Conservation (phyloP, 2,329 filamentous ascomycete species). For the Clarireedia hainanense region DNA sequence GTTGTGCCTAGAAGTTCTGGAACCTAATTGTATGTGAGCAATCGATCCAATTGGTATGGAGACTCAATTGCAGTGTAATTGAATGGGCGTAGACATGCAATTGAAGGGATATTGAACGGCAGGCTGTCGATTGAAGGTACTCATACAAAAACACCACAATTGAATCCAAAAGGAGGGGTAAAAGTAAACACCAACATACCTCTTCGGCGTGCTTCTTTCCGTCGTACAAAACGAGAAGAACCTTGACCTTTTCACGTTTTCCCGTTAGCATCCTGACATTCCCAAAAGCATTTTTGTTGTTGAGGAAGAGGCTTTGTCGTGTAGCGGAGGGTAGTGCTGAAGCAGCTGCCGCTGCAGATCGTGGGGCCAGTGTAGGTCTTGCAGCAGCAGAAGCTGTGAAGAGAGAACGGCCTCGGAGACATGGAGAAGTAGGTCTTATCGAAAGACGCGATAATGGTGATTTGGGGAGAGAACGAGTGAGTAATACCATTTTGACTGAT, state of each 20-base stretch:
- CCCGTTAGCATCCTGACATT: conserved; percentile 28
- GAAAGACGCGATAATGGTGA: conserved; percentile 15
- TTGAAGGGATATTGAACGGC: too few species aligned
- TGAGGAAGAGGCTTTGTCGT: not conserved
- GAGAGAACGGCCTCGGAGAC: conserved; percentile 6
- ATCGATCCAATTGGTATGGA: not conserved
- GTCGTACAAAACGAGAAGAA: conserved; percentile 90
- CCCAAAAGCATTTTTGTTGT: conserved; percentile 15
- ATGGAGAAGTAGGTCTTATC: conserved; percentile 12
- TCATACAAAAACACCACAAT: conserved; percentile 3
- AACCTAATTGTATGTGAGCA: conserved; percentile 37
- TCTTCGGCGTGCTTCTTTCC: conserved; percentile 79
- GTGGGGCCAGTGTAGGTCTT: conserved; percentile 12
- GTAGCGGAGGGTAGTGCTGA: too few species aligned
- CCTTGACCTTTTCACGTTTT: conserved; percentile 66
- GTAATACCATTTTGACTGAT: conserved; percentile 41
- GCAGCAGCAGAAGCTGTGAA: conserved; percentile 16
- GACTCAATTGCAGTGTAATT: conserved; percentile 10
- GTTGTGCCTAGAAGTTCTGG: conserved; percentile 79
- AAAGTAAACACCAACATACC: conserved; percentile 30
- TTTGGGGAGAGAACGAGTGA: conserved; percentile 24
- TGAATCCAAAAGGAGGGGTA: not conserved
- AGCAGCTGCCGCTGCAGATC: not conserved
- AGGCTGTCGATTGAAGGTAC: not conserved
- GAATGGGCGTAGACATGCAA: too few species aligned